Conservation (phyloP, 495 filamentous ascomycete species). For the Bombardia bombarda region DNA sequence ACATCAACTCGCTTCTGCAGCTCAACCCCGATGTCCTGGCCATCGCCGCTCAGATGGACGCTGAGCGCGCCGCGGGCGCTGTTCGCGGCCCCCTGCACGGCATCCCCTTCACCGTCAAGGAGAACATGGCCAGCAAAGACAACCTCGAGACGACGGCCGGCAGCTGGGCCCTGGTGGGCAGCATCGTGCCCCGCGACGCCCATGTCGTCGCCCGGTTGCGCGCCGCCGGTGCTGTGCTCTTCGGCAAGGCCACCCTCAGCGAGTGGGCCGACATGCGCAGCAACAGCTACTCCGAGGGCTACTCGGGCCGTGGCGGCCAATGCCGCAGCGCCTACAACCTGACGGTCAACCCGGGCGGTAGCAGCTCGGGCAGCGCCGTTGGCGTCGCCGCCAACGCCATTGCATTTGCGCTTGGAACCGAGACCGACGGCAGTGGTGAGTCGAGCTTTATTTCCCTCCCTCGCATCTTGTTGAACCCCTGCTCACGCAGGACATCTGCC, state of each 20-base stretch:
- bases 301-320: conserved; percentile 59
- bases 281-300: conserved; percentile 63
- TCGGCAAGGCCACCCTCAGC: conserved; percentile 62
- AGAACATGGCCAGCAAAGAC: conserved; percentile 34
- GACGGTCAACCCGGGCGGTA: conserved; percentile 59
- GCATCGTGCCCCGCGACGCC: conserved; percentile 58
- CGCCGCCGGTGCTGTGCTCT: conserved; percentile 55
- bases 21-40: conserved; percentile 52
- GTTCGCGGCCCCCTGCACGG: conserved; percentile 59
- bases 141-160: conserved; percentile 44
- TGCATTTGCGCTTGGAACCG: conserved; percentile 60
- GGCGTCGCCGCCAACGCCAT: conserved; percentile 55
- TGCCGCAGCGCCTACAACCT: conserved; percentile 59
- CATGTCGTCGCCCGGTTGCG: conserved; percentile 53
- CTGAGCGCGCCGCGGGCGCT: conserved; percentile 45
- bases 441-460: too few relatives aligned
- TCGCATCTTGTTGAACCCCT: too few relatives aligned
- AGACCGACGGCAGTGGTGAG: conserved; percentile 58
- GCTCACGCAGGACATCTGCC: too few relatives aligned
- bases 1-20: conserved; percentile 49
- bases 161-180: conserved; percentile 48
- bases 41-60: conserved; percentile 48
- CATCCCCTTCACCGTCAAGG: conserved; percentile 67
- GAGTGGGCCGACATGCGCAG: conserved; percentile 71
- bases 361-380: conserved; percentile 53